Base-by-base conservation (phyloP, 371 early-diverging fungal genomes). In the Apophysomyces elegans region DNA sequence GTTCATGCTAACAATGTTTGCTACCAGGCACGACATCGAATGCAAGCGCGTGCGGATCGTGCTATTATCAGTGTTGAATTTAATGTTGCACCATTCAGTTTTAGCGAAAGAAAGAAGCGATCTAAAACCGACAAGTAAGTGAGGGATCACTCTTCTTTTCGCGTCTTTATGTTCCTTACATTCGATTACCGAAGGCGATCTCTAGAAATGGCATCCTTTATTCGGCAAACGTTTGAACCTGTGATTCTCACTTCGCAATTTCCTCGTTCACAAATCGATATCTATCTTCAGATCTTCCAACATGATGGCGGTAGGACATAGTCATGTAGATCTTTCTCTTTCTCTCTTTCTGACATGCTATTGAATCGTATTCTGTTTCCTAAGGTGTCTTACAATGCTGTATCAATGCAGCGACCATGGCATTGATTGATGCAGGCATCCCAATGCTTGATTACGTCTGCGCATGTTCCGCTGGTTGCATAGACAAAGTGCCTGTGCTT, bases 391-490 rank as follows among this genome's bases (percentile, higher is more conserved):
- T 96, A 21, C 94, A 93, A 68, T 80, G 92, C 7, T 95, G 94
- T 63, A 93, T 97, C 61, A 97, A 98, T 77, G 99, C 96, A 4
- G 87, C 96, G 0, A 94, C 95, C 7, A 74, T 98, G 84, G 99
- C 99, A 0, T 73, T 98, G 64, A 90, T 98, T n/a, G 96, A 98
- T 72, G 99, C 99, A 6, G 98, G 99, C 46, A 90, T 98, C 37
- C 92, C 98, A n/a, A 95, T 98, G 96, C 70, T 78, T 9, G 99
- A 98, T 66, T 96, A 94, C 79, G 95, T 97, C 4, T 89, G 89
- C 61, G 96, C 98, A n/a, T 93, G 93, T 67, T 93, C 96, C n/a
- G 96, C 93, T 11, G 97, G 97, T 11, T 91, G 85, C 67, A 88
- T 92, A 21, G 93, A 94, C 45, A 91, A 91, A 32, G 82, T 86